These are phyloP conservation scores for Phytophthora brassicae DNA, from an alignment of 352 stramenopile genomes.

Conservation along the genomic window DNA sequence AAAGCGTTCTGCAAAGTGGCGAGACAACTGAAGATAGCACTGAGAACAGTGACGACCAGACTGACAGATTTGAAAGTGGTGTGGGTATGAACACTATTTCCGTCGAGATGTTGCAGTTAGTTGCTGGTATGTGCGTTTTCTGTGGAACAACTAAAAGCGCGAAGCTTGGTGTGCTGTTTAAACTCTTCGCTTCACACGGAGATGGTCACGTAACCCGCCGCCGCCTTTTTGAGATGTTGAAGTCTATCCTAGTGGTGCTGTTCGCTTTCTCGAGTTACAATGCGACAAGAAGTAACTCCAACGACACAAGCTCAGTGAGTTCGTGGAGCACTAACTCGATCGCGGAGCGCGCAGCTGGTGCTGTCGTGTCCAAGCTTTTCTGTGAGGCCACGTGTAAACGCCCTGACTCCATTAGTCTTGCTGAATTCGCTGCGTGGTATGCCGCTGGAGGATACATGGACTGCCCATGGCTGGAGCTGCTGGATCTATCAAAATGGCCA, in stretches of 20 bases:
- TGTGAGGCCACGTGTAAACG: conserved; percentile 67
- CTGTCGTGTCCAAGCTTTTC: conserved; percentile 89
- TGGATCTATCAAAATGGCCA: conserved; percentile 96
- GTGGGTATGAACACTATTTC: conserved; percentile 49
- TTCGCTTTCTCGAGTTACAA: conserved; percentile 88
- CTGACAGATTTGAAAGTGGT: conserved; percentile 15
- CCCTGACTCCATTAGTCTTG: conserved; percentile 86
- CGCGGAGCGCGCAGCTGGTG: conserved; percentile 85
- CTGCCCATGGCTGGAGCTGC: conserved; percentile 95
- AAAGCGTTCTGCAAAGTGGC: conserved; percentile 51
- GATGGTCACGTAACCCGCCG: conserved; percentile 68
- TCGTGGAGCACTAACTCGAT: conserved; percentile 79
- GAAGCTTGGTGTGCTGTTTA: conserved; percentile 91
- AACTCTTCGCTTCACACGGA: conserved; percentile 68
- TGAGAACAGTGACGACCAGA: conserved; percentile 28
- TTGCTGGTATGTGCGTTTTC: conserved; percentile 91
- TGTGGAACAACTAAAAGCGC: conserved; percentile 94
- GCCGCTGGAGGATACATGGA: conserved; percentile 92
- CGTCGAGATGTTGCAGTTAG: conserved; percentile 70
- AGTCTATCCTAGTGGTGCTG: conserved; percentile 76
- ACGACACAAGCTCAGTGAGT: conserved; percentile 58
- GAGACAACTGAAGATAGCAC: conserved; percentile 30
- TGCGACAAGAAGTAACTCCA: conserved; percentile 55
- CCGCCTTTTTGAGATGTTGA: conserved; percentile 82
- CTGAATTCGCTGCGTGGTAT: conserved; percentile 97